Evolutionary conservation across 2,329 filamentous ascomycete genomes (phyloP).

Genomic region (Fusarium pseudocircinatum): DNA sequence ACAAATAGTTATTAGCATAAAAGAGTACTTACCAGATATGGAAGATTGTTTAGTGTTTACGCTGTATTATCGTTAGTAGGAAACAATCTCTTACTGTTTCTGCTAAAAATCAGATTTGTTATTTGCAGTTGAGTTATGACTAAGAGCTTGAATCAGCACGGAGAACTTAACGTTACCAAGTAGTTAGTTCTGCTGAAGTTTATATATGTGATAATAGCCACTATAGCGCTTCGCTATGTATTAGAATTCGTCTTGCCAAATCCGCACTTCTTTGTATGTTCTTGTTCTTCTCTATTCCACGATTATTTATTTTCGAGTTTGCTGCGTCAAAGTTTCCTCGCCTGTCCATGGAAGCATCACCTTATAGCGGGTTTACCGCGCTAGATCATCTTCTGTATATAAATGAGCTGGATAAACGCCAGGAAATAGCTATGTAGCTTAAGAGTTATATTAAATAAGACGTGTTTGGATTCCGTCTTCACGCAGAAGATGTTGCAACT

Average conservation of each 20-base stretch:
- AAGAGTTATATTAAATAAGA: neutral
- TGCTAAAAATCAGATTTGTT: neutral
- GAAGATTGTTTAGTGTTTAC: too few species aligned
- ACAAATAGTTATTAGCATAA: too few species aligned
- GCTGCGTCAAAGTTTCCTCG: neutral
- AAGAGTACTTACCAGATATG: too few species aligned
- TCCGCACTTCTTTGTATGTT: too few species aligned
- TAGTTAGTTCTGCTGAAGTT: too few species aligned
- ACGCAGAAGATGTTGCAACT: neutral
- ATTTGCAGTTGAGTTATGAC: neutral
- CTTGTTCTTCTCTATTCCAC: too few species aligned
- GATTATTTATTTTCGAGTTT: neutral
- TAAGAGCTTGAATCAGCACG: neutral
- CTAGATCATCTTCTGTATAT: neutral
- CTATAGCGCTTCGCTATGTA: too few species aligned
- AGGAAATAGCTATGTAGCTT: neutral
- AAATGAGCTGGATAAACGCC: neutral
- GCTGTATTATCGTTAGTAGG: too few species aligned
- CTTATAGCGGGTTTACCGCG: neutral
- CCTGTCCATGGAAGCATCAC: neutral
- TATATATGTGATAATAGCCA: too few species aligned
- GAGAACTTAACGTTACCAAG: too few species aligned
- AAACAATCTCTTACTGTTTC: too few species aligned
- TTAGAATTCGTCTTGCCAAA: too few species aligned
- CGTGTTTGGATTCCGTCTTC: neutral